Base-by-base conservation (phyloP, 768 basidiomycete species). In the Hypholoma sublateritium region DNA sequence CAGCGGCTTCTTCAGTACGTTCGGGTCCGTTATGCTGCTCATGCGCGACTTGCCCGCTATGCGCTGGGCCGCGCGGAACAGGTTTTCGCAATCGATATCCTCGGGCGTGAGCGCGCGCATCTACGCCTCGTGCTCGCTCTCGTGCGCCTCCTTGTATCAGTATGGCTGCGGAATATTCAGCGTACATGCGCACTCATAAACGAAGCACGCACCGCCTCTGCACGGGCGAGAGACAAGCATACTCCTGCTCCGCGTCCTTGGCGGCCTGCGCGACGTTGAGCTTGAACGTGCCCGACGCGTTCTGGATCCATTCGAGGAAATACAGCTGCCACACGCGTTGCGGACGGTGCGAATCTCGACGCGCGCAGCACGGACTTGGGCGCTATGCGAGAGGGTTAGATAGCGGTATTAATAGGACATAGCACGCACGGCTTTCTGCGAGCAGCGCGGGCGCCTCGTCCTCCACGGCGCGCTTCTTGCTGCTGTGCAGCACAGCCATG, bases 241-340 rank as follows among this genome's bases (percentile, higher is more conserved):
- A 97, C 69, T 93, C 91, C 68, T 87, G 85, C 25, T 93, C 94
- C 35, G 95, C 94, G 70, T 95, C 93, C 72, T 95, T 95, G 59
- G 95, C 94, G 39, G 93, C 91, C 69, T 95, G 92, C 16, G 95
- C 95, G 56, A 97, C 93, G 71, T 97, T 96, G 35, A 96, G 82
- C 74, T 96, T 96, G 65, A 91, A 81, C 41, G 82, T 84, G 57
- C 86, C 88, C 21, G 84, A 81, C 57, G 86, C 85, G 65, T 84
- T 82, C 70, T 93, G 89, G 61, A 97, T 94, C 86, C 91, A 95
- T 68, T 96, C 93, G 21, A 93, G 93, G 70, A 97, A 96, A 74
- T 93, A 97, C 43, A 97, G 81, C 72, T 97, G 95, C 95, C 95
- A 97, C 53, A n/a, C n/a, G n/a, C n/a, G n/a, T n/a, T n/a, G 94